Evolutionary conservation across 306 rosid species (phyloP), one percentile per base, ranked within the genome.

Genomic region (Canavalia gladiata): DNA sequence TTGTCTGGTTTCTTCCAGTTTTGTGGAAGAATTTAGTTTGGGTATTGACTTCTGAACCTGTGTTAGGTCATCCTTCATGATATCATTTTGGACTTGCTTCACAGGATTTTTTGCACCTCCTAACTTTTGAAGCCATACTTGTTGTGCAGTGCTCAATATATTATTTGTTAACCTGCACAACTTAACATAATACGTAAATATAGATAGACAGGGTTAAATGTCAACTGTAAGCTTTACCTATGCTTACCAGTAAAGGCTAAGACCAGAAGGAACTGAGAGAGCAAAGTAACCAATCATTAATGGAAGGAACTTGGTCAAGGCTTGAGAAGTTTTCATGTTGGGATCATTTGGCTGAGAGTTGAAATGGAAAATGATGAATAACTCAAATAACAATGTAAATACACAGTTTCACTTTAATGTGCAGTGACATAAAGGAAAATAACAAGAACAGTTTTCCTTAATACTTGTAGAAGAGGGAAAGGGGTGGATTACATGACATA

Each of bases 191-290:
- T 30, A 67, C 50, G 82, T 72, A 73, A 87, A 73, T 54, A 42
- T 62, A 56, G 68, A 75, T 31, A 63, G 54, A 39, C 62, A 84
- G 33, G 69, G 8, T 33, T 50, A 34, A 43, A 71, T 58, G 59
- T 72, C 70, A 71, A 78, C 42, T 41, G 43, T 63, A 74, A 52
- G 66, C 50, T 74, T 75, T 70, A 71, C 30, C 35, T 76, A 28
- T 63, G 76, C 96, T 87, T 79, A 96, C 99, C 99, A 96, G 81
- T 96, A 96, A 75, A 96, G 99, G 85, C 99, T 94, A 78, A 96
- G 88, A 82, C 99, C 99, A 18, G 99, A 96, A 85, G 99, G 99
- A 81, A 96, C 99, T 49, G 99, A 96, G 34, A 96, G 97, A 49
- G 99, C 83, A 87, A 96, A 96, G 80, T 96, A 96, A 80, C 99